Evolutionary conservation across 1,284 basidiomycete species (phyloP).

Genomic region (Moesziomyces antarcticus): DNA sequence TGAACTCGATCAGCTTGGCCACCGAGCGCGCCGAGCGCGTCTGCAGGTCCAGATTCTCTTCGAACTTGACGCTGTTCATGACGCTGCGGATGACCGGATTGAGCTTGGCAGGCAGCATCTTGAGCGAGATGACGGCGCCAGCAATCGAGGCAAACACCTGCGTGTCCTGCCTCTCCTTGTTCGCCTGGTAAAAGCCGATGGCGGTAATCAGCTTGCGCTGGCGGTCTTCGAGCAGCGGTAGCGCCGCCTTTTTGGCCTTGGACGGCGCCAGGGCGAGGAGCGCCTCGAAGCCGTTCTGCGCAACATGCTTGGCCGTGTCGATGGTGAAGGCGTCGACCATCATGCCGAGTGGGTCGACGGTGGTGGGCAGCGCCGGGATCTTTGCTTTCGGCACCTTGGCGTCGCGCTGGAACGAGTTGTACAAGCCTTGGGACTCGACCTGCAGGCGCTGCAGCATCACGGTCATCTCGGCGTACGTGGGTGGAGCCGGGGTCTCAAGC

Average conservation of each 20-base stretch:
- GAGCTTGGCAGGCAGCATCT: slow-evolving; percentile 74
- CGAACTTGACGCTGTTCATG: slow-evolving; percentile 92
- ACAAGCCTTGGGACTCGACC: slow-evolving; percentile 80
- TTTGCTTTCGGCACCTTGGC: slow-evolving; percentile 84
- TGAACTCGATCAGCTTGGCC: slow-evolving; percentile 84
- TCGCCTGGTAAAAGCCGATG: slow-evolving; percentile 83
- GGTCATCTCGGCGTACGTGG: slow-evolving; percentile 91
- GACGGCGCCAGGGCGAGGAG: slow-evolving; percentile 70
- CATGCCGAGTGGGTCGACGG: slow-evolving; percentile 77
- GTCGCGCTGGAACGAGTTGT: slow-evolving; percentile 82
- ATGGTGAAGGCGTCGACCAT: slow-evolving; percentile 80
- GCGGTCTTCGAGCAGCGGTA: slow-evolving; percentile 81
- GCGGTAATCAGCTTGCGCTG: slow-evolving; percentile 78
- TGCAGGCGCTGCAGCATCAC: slow-evolving; percentile 83
- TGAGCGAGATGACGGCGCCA: slow-evolving; percentile 79
- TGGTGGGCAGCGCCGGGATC: slow-evolving; percentile 81
- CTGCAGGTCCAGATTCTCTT: slow-evolving; percentile 89
- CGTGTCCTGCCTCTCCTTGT: slow-evolving; percentile 87
- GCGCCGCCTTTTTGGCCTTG: slow-evolving; percentile 79
- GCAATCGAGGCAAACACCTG: slow-evolving; percentile 90
- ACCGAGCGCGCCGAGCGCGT: slow-evolving; percentile 87
- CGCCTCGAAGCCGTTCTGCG: slow-evolving; percentile 78
- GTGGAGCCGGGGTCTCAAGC: slow-evolving; percentile 78
- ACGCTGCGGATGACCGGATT: slow-evolving; percentile 96
- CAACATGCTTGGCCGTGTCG: slow-evolving; percentile 79